A percentile compares a stretch with the other conserved stretches of the same genome.
Evolutionary conservation across 176 grass and related monocot species (phyloP).

Genomic region (Pontederia crassipes): DNA sequence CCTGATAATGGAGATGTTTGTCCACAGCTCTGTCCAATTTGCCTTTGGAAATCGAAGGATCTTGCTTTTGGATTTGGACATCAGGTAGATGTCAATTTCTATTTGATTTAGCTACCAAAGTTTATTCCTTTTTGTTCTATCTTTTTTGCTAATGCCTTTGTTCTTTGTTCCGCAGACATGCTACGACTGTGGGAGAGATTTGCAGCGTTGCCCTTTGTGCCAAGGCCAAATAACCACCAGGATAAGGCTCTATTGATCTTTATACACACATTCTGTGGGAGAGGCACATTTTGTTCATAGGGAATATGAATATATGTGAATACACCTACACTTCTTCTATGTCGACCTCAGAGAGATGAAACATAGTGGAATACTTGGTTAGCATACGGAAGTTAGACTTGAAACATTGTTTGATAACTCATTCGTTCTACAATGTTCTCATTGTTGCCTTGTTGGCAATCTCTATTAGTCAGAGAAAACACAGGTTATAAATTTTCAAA

Average conservation of each 20-base stretch:
- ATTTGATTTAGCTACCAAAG: background rate
- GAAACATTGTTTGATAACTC: too few species aligned
- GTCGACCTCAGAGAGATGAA: too few species aligned
- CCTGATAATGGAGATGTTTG: constrained; percentile 8
- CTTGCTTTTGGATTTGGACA: constrained; percentile 95
- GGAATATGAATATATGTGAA: too few species aligned
- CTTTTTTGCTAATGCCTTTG: constrained; percentile 9
- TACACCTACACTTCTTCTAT: too few species aligned
- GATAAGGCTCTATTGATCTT: constrained; percentile 75
- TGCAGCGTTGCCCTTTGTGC: constrained; percentile 78
- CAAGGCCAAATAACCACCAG: constrained; percentile 66
- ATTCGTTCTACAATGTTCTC: too few species aligned
- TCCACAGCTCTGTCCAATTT: constrained; percentile 75
- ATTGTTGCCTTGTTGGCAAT: too few species aligned
- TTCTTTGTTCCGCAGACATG: constrained; percentile 62
- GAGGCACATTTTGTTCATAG: too few species aligned
- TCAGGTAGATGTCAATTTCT: constrained; percentile 41
- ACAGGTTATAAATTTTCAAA: too few species aligned
- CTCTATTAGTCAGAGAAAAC: too few species aligned
- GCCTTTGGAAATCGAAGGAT: constrained; percentile 86
- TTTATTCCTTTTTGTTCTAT: background rate
- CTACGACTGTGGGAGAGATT: constrained; percentile 47
- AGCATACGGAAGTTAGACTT: too few species aligned
- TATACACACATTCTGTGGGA: too few species aligned
- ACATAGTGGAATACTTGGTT: too few species aligned